Conservation (phyloP, 2,329 filamentous ascomycete species). For the Epichloe typhina region DNA sequence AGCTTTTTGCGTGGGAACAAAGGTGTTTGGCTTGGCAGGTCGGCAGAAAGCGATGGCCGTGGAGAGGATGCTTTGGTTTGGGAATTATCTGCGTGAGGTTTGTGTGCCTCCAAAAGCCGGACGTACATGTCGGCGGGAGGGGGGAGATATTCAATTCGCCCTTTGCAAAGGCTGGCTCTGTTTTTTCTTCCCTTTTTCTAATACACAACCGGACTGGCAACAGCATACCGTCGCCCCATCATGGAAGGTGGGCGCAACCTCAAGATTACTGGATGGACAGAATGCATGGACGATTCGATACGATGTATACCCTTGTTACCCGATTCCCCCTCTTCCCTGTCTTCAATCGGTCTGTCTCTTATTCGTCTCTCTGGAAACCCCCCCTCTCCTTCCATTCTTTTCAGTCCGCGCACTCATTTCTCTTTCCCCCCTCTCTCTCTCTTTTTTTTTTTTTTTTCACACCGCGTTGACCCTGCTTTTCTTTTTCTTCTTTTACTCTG, state of each 20-base stretch:
- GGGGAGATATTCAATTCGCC: neutral
- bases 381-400: conserved; percentile 5
- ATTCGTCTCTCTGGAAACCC: conserved; percentile 4
- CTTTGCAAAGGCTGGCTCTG: conserved; percentile 6
- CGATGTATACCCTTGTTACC: conserved; percentile 30
- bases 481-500: conserved; percentile 1
- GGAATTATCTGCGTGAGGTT: neutral
- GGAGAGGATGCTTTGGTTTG: neutral
- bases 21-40: conserved; percentile 3
- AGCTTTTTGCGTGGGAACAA: conserved; percentile 8
- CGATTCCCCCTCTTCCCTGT: conserved; percentile 13
- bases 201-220: conserved; percentile 27
- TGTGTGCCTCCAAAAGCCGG: neutral
- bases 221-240: conserved; percentile 15
- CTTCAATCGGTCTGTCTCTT: conserved; percentile 8
- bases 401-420: neutral
- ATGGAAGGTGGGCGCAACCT: conserved; percentile 3
- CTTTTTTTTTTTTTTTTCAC: neutral
- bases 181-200: conserved; percentile 15
- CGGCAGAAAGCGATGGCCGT: neutral
- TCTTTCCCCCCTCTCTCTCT: too few species aligned
- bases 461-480: conserved; percentile 5
- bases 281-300: conserved; percentile 32
- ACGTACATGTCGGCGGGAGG: neutral
- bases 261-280: conserved; percentile 24